phyloP scores from a whole-genome alignment of 2,329 filamentous ascomycete genomes.

The Boeremia exigua region DNA sequence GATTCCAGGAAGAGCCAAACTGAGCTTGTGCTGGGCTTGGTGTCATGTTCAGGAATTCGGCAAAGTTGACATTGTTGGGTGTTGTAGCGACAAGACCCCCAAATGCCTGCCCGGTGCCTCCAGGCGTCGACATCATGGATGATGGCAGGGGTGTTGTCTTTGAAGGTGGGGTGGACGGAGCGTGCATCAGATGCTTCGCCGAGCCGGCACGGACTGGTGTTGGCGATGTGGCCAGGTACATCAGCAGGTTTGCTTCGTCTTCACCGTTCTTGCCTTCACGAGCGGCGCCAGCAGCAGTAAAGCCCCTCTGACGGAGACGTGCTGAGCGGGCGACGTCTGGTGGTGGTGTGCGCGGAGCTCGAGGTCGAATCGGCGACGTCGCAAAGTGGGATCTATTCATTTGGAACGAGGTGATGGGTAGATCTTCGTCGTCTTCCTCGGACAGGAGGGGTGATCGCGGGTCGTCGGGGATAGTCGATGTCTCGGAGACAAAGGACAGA shows the following conservation, averaged over 20 bases:
- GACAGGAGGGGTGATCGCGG: slow-evolving; percentile 64
- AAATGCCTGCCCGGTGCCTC: slow-evolving; percentile 63
- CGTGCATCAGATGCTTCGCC: slow-evolving; percentile 54
- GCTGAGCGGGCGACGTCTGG: slow-evolving; percentile 49
- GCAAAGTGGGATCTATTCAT: slow-evolving; percentile 62
- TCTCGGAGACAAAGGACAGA: slow-evolving; percentile 79
- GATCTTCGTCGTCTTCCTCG: slow-evolving; percentile 83
- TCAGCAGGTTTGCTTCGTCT: slow-evolving; percentile 83
- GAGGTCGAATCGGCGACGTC: slow-evolving; percentile 80
- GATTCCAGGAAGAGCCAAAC: slow-evolving; percentile 68
- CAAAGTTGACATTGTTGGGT: slow-evolving; percentile 86
- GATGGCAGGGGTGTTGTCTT: slow-evolving; percentile 70
- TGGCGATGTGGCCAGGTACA: slow-evolving; percentile 90
- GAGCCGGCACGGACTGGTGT: slow-evolving; percentile 72
- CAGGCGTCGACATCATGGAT: slow-evolving; percentile 89
- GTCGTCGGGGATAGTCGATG: slow-evolving; percentile 70
- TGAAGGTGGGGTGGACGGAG: slow-evolving; percentile 62
- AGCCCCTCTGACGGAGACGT: slow-evolving; percentile 49
- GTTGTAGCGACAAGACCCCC: slow-evolving; percentile 76
- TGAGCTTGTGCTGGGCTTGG: slow-evolving; percentile 82
- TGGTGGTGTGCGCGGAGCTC: slow-evolving; percentile 51
- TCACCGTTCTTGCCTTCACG: slow-evolving; percentile 67
- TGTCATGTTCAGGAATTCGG: slow-evolving; percentile 97
- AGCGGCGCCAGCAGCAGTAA: slow-evolving; percentile 47
- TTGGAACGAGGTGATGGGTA: slow-evolving; percentile 78